phyloP scores from a whole-genome alignment of 768 basidiomycete genomes.

The Tylopilus rubrobrunneus region DNA sequence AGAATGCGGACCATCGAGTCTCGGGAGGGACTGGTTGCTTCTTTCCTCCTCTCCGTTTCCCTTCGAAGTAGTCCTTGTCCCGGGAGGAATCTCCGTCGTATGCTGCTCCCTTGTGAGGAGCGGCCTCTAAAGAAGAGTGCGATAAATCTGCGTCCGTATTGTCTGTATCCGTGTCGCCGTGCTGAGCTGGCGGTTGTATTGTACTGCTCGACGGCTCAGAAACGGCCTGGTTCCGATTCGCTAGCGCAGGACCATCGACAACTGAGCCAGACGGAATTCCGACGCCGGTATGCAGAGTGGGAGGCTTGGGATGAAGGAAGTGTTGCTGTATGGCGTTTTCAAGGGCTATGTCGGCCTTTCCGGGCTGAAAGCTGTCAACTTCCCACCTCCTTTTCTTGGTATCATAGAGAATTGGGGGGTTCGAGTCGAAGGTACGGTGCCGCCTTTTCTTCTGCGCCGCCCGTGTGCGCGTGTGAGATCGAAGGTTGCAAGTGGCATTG shows the following conservation, averaged over 20 bases:
- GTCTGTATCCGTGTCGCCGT: no score
- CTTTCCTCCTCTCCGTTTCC: no score
- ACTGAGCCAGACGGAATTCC: no score
- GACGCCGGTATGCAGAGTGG: background rate
- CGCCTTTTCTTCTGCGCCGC: no score
- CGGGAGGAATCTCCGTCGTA: background rate
- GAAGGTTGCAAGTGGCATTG: no score
- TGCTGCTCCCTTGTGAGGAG: background rate
- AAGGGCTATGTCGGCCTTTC: background rate
- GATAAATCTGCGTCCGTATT: no score
- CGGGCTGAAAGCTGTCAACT: background rate
- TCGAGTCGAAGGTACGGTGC: background rate
- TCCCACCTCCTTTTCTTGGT: background rate
- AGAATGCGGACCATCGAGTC: no score
- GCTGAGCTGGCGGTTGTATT: no score
- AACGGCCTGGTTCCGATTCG: background rate
- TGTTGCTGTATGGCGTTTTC: background rate
- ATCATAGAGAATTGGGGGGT: background rate
- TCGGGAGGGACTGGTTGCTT: no score
- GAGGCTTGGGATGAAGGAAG: background rate
- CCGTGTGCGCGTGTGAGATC: no score
- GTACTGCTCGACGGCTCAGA: no score
- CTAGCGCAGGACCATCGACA: background rate
- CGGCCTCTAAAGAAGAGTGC: no score
- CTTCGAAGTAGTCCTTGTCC: background rate